Evolutionary conservation across 1,284 basidiomycete species (phyloP), one percentile per base, ranked within the genome.

Genomic region (Mycosarcoma maydis): DNA sequence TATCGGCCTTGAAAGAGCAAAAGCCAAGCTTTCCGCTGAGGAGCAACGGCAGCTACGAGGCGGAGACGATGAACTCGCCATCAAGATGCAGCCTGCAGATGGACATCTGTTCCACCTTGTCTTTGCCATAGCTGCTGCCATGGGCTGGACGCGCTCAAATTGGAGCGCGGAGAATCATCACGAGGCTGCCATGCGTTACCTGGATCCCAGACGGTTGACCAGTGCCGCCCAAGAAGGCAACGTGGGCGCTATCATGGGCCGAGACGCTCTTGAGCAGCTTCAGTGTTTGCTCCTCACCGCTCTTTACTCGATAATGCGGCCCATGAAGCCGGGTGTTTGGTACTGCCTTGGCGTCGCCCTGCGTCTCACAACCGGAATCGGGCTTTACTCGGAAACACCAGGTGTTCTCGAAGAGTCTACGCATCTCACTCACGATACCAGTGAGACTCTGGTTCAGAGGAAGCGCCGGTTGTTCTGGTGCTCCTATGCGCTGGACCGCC

Each of bases 21-120:
- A 38, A n/a, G 50, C 57, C 24, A 71, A 58, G 30, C 40, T 59
- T 16, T 45, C 58, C 0, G 20, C 45, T 2, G 45, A 61, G n/a
- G 49, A 60, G 29, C 19, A 53, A 8, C 44, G 26, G 5, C 37
- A 50, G 30, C 13, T 39, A 8, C 29, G 29, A 7, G 41, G 52
- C 22, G 42, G 67, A 11, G 58, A 71, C 23, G 62, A 71, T 37
- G 45, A 53, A 54, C 6, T 71, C 14, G 48, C 51, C 17, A 66
- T 71, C 48, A 62, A 71, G n/a, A 34, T 65, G 40, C 62, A 67
- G 37, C 58, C 68, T 19, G 68, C 68, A 13, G 68, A 71, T 26
- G 68, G 68, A 6, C 68, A 71, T 23, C 68, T 71, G 22, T 71
- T 71, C 29, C 68, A 71, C n/a, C 68, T 71, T 4, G 62, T 71